Base-by-base conservation (phyloP, 2,329 filamentous ascomycete species). In the Aspergillus sp. region DNA sequence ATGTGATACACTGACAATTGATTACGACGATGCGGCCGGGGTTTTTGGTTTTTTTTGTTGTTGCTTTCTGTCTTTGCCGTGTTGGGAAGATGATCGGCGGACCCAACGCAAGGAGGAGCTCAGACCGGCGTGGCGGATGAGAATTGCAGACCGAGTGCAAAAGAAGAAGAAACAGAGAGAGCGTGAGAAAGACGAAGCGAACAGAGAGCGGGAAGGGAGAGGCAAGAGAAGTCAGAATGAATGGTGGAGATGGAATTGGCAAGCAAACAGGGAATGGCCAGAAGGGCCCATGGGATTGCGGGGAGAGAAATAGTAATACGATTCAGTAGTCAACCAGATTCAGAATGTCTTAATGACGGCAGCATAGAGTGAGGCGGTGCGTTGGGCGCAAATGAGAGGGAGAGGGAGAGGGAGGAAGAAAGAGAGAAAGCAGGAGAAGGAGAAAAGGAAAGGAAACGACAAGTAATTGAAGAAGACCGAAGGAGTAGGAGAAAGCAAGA, bases 51-150 rank as follows among this genome's bases (percentile, higher is more conserved):
- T 42, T 42, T 42, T 42, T 42, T 20, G 42, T 16, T 46, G 14
- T 29, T 29, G 26, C 26, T 63, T 59, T 49, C 51, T 50, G 52
- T 52, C 52, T 64, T 64, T 58, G 22, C 59, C 60, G 51, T 55
- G 55, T 63, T 64, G 50, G 61, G 61, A 47, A 29, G 66, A 62
- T 62, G 66, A 68, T 68, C 66, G 63, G 63, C 65, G 39, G 50
- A 31, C 24, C 14, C 11, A 62, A 60, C 57, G 65, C 62, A 67
- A 67, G 66, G 66, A 63, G 54, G 42, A 52, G 45, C 45, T 57
- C 61, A 57, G 36, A 42, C 36, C 52, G 51, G 39, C 14, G 59
- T 45, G 51, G 20, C 58, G 54, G 42, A 52, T 22, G 50, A 45
- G 16, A 32, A 24, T 46, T 18, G 42, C 32, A 36, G 32, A 36